Evolutionary conservation across 495 filamentous ascomycete species (phyloP).

Genomic region (Lasiosphaeria ovina): DNA sequence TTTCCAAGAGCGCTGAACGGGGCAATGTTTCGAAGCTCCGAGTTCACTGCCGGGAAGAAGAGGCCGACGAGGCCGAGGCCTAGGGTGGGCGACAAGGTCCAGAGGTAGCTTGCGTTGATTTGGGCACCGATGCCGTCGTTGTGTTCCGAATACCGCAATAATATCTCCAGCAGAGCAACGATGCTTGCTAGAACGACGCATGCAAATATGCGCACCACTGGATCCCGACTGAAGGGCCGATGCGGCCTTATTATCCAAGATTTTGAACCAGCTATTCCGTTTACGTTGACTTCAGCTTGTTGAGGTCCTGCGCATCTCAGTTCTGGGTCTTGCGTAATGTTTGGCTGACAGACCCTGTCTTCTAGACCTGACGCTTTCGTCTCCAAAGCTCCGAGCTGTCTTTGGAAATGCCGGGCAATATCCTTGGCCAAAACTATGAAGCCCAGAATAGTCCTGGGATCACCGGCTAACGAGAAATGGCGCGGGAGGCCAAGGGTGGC

Average conservation of each 20-base stretch:
- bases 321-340: too few relatives aligned
- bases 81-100: background rate
- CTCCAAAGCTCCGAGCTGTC: background rate
- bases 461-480: background rate
- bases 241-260: background rate
- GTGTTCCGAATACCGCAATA: background rate
- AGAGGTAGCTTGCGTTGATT: background rate
- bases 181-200: background rate
- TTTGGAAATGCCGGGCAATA: background rate
- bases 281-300: too few relatives aligned
- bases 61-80: background rate
- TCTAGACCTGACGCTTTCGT: background rate
- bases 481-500: background rate
- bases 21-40: background rate
- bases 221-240: background rate
- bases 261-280: too few relatives aligned
- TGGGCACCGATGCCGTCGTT: background rate
- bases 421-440: background rate
- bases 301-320: too few relatives aligned
- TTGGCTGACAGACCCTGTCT: background rate
- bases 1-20: background rate
- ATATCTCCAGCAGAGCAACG: background rate
- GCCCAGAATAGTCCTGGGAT: constrained; percentile 5
- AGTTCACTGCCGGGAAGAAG: background rate
- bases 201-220: background rate